These are phyloP conservation scores for Vitis hybrid DNA, from an alignment of 177 flowering plant species.

Conservation along the genomic window DNA sequence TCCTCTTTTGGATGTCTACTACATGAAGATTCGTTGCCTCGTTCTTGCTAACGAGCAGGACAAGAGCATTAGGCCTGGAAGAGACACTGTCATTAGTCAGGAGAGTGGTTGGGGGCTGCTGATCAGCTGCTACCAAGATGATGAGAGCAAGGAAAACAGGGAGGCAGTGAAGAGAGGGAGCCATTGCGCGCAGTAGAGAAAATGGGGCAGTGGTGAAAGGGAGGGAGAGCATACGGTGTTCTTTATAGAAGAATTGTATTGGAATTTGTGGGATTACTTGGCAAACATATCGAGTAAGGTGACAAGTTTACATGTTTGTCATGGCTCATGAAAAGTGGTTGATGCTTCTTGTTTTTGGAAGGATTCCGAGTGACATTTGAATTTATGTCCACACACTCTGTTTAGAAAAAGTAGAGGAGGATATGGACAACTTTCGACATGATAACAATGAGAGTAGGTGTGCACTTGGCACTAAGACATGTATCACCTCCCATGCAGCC, in stretches of 20 bases:
- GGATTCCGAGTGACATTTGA: background rate
- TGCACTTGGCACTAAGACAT: slow-evolving; percentile 16
- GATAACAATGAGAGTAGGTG: slow-evolving; percentile 13
- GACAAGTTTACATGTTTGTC: background rate
- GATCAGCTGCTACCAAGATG: background rate
- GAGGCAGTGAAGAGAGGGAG: slow-evolving; percentile 12
- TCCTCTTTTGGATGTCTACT: slow-evolving; percentile 27
- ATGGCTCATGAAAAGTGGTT: background rate
- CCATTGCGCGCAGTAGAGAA: slow-evolving; percentile 18
- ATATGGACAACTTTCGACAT: background rate
- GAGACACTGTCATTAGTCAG: background rate
- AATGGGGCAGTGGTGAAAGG: background rate
- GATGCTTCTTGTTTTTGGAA: slow-evolving; percentile 1
- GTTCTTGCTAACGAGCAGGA: slow-evolving; percentile 29
- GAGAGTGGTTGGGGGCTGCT: background rate
- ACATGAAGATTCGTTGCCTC: slow-evolving; percentile 25
- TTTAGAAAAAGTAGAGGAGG: background rate
- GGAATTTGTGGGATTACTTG: too few relatives aligned
- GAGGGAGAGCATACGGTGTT: background rate
- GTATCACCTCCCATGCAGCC: slow-evolving; percentile 4
- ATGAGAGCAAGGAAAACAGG: slow-evolving; percentile 3
- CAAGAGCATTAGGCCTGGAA: slow-evolving; percentile 18
- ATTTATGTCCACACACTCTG: background rate
- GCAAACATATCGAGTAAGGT: background rate
- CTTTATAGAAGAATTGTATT: too few relatives aligned